Conservation (phyloP, 2,329 filamentous ascomycete genomes). For the Sphaerulina musiva region DNA sequence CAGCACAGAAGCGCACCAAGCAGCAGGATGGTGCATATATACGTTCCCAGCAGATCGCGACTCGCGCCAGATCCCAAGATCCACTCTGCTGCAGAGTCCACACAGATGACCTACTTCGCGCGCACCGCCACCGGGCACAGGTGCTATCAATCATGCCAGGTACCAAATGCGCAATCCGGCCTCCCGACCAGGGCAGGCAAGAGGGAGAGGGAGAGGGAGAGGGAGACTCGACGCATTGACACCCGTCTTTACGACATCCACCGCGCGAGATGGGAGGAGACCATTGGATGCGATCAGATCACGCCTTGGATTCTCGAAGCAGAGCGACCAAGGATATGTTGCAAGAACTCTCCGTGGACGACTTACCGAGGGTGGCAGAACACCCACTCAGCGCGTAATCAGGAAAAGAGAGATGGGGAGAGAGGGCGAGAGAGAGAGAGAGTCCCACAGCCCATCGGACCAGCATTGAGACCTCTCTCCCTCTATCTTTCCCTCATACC, state of each 20-base stretch:
- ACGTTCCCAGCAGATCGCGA: slow-evolving; percentile 19
- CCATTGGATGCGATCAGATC: not conserved
- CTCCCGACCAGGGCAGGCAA: slow-evolving; percentile 14
- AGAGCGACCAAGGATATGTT: not conserved
- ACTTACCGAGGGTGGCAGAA: not conserved
- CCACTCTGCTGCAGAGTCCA: slow-evolving; percentile 10
- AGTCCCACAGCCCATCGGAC: not conserved
- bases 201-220: not conserved
- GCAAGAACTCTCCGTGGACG: slow-evolving; percentile 3
- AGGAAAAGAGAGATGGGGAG: too few species aligned
- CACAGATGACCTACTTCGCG: slow-evolving; percentile 18
- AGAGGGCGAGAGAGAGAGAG: not conserved
- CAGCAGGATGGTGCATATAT: slow-evolving; percentile 17
- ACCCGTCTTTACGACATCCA: not conserved
- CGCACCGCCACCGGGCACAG: slow-evolving; percentile 19
- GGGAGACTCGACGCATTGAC: not conserved
- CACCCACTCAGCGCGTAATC: not conserved
- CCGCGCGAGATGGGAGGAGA: not conserved
- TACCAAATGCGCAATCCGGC: slow-evolving; percentile 18
- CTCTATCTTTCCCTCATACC: not conserved
- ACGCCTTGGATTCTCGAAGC: not conserved
- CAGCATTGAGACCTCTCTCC: slow-evolving; percentile 8
- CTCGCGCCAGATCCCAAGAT: slow-evolving; percentile 16
- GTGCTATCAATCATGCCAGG: slow-evolving; percentile 23
- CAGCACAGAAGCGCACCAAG: slow-evolving; percentile 16